Percentiles rank a stretch among this genome's conserved stretches.
Evolutionary conservation across 768 basidiomycete genomes (phyloP).

Genomic region (Terana coerulea): DNA sequence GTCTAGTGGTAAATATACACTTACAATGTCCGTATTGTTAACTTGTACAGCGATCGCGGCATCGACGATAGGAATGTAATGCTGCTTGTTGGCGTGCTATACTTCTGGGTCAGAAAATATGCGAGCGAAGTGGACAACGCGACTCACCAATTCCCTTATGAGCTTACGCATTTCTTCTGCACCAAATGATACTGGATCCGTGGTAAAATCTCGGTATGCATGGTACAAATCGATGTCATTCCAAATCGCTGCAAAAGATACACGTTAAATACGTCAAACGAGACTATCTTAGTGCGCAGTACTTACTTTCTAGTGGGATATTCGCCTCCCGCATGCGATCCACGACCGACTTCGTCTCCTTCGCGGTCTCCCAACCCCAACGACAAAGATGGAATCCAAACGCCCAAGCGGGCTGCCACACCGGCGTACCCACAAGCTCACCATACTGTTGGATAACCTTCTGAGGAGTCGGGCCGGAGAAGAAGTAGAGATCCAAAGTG

Average conservation of each 20-base stretch:
- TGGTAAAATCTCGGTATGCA: conserved; percentile 64
- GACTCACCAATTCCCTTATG: conserved; percentile 51
- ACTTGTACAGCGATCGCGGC: conserved; percentile 53
- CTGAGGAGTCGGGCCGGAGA: conserved; percentile 46
- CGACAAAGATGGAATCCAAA: conserved; percentile 78
- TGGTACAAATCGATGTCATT: conserved; percentile 76
- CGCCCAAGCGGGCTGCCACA: conserved; percentile 70
- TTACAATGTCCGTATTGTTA: conserved; percentile 59
- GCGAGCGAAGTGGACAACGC: not conserved
- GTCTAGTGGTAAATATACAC: conserved; percentile 20
- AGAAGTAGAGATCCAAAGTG: conserved; percentile 74
- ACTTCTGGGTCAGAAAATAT: conserved; percentile 23
- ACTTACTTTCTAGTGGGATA: conserved; percentile 68
- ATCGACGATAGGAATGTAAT: conserved; percentile 69
- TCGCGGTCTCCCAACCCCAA: conserved; percentile 50
- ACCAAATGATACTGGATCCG: conserved; percentile 62
- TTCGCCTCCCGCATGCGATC: conserved; percentile 58
- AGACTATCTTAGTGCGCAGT: not conserved
- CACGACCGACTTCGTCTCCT: conserved; percentile 53
- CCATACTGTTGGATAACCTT: conserved; percentile 69
- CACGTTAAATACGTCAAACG: not conserved
- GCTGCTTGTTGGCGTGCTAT: conserved; percentile 38
- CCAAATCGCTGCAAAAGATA: conserved; percentile 56
- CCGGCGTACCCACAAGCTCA: conserved; percentile 59
- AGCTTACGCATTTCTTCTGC: conserved; percentile 47